Evolutionary conservation across 2,329 filamentous ascomycete species (phyloP).

Genomic region (Colletotrichum truncatum): DNA sequence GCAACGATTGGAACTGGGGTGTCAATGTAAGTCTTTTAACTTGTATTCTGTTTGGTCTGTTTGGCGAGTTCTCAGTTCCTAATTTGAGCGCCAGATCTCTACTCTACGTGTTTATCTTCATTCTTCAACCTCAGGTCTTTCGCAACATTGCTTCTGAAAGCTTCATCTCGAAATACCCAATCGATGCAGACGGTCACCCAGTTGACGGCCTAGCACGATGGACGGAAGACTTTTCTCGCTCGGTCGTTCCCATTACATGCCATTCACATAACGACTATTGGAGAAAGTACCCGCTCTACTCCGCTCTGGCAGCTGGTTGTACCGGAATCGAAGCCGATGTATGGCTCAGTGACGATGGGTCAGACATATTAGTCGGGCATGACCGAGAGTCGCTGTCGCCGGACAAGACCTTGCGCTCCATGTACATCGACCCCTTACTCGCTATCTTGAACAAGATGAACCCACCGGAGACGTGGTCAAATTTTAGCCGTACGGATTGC

Average conservation of each 20-base stretch:
- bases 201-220: not conserved
- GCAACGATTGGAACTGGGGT: not conserved
- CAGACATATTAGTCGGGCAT: conserved; percentile 69
- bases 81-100: not conserved
- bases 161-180: conserved; percentile 24
- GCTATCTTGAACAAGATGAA: conserved; percentile 63
- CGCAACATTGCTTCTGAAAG: not conserved
- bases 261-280: conserved; percentile 80
- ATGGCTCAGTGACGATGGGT: conserved; percentile 61
- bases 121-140: not conserved
- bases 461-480: conserved; percentile 51
- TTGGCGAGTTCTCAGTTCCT: no score
- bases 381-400: conserved; percentile 61
- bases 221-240: not conserved
- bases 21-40: not conserved
- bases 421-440: conserved; percentile 73
- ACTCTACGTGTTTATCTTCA: not conserved
- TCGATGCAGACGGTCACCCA: not conserved
- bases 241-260: conserved; percentile 58
- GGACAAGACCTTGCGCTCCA: conserved; percentile 63
- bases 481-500: conserved; percentile 37
- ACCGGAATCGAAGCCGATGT: conserved; percentile 75
- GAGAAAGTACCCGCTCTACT: conserved; percentile 69
- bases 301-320: conserved; percentile 67
- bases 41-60: no score